Base-by-base conservation (phyloP, 164 flowering plant genomes). In the Nymphaea thermarum region DNA sequence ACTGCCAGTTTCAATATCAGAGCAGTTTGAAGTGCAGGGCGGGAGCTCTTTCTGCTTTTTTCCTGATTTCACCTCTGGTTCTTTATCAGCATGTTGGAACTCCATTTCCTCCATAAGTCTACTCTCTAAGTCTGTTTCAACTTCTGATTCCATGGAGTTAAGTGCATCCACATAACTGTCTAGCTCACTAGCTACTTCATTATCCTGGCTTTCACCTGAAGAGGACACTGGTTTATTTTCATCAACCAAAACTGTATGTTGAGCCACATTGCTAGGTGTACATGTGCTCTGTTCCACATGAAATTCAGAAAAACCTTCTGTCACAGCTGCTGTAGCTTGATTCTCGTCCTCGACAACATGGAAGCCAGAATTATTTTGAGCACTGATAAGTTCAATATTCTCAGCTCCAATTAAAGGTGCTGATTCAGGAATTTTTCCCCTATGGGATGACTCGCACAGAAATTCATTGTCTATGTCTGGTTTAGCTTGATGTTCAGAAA, bases 131-230 rank as follows among this genome's bases (percentile, higher is more conserved):
- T 88, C 95, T 71, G 73, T 83, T 76, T 91, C 96, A 71, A 74
- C 75, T 79, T 91, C 96, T 43, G 98, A 86, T 66, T 87, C 95
- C 69, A 86, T 88, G n/a, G 84, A 85, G 74, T 86, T 86, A 71
- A 85, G 94, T 12, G 93, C 93, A 79, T 86, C 93, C 78, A 81
- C 69, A 59, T 71, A 90, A 70, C 79, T 74, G 42, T 91, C 99
- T 43, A 87, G 67, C 71, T 88, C 96, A 77, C 95, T 88, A 62
- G 81, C 87, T 65, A 82, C 71, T 44, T 84, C 92, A 74, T 83
- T 86, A 72, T 70, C 91, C 72, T 81, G 89, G 63, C 64, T 67
- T 72, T 55, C 60, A 45, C 42, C 66, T n/a, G 71, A 65, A 70
- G 72, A 60, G 65, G 78, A 65, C 57, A 71, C 66, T 10, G 61